phyloP scores from a whole-genome alignment of 2,329 filamentous ascomycete genomes.

The Cladosporium velox region DNA sequence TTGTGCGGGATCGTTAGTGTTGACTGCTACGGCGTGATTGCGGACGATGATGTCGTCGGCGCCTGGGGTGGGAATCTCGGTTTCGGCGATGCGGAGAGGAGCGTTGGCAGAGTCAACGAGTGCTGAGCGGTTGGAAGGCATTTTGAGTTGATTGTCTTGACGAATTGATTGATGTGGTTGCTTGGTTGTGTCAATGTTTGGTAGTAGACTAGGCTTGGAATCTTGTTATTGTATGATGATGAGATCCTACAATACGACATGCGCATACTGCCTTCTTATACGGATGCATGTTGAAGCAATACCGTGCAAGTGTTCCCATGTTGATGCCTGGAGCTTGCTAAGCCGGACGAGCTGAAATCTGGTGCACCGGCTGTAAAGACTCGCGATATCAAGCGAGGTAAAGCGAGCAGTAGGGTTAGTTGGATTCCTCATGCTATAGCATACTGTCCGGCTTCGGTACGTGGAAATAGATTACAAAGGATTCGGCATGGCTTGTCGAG shows the following conservation, averaged over 20 bases:
- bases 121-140: conserved; percentile 20
- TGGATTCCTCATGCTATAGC: neutral
- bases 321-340: neutral
- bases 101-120: conserved; percentile 9
- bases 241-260: neutral
- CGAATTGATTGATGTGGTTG: neutral
- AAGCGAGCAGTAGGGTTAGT: neutral
- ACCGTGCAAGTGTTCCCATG: neutral
- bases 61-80: conserved; percentile 30
- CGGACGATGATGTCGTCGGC: conserved; percentile 33
- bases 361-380: neutral
- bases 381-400: neutral
- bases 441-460: neutral
- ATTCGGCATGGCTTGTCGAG: neutral
- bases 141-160: neutral
- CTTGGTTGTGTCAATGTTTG: neutral
- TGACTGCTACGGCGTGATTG: conserved; percentile 33
- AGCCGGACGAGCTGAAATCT: neutral
- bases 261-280: neutral
- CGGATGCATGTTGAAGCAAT: neutral
- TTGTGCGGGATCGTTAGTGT: conserved; percentile 31
- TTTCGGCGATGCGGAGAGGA: conserved; percentile 28
- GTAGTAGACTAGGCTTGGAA: neutral
- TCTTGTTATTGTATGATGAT: neutral
- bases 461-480: neutral